Evolutionary conservation across 257 asterid species (phyloP), one percentile per base, ranked within the genome.

Genomic region (Linaria vulgaris): DNA sequence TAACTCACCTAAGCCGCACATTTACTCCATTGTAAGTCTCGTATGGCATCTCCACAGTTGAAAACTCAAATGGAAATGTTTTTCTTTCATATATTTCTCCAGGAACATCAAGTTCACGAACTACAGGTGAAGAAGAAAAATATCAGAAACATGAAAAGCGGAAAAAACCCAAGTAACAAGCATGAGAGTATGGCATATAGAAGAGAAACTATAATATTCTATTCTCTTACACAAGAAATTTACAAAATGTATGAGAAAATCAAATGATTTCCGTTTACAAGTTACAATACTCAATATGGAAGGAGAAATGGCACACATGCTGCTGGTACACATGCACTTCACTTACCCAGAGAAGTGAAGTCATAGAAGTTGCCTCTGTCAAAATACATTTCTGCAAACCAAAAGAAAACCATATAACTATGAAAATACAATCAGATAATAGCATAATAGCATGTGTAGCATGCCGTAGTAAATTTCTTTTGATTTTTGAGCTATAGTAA

Each of bases 1-100:
- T n/a, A 67, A 70, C 91, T 80, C 70, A 89, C 99, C 99, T 83
- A 41, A 92, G 97, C 64, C 99, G 84, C 60, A 89, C 97, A 66
- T 92, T 89, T 20, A 79, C 85, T 75, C 99, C 97, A 72, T 85
- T 92, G 71, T 92, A 92, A 34, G 99, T 83, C 74, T 92, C 99
- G 31, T 87, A 87, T 52, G 99, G 99, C 99, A 92, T 92, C 80
- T 92, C 99, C 76, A 92, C 97, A 17, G 95, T 76, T 61, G 99
- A 89, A 80, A 92, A 92, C 66, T 92, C 97, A 77, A 92, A 92
- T 21, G 91, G 96, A 82, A 80, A 92, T 39, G 94, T 79, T 82
- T 89, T 92, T 60, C 97, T 70, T 76, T 92, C 99, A 73, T 89
- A 92, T 58, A 92, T 73, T 77, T 92, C 99, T 65, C 83, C 82